These are phyloP conservation scores for Dimocarpus longan DNA, from an alignment of 345 rosid species.

Conservation along the genomic window DNA sequence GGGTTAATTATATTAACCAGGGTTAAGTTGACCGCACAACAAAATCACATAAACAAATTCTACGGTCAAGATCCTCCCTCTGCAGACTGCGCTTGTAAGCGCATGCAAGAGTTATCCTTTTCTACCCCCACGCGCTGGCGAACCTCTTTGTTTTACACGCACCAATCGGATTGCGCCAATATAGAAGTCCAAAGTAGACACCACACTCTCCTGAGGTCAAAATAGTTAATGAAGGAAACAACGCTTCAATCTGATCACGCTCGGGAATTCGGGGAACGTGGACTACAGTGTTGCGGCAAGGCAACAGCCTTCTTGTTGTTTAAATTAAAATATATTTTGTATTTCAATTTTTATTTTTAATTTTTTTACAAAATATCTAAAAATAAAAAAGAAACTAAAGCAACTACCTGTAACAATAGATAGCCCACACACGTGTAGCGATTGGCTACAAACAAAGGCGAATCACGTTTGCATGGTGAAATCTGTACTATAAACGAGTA, in stretches of 20 bases:
- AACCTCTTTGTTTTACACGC: not conserved
- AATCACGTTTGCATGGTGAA: not conserved
- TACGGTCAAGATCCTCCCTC: conserved; percentile 7
- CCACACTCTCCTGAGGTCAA: not conserved
- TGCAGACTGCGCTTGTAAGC: conserved; percentile 2
- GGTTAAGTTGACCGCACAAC: not conserved
- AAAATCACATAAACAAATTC: not conserved
- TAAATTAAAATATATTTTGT: too few relatives aligned
- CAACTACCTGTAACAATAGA: not conserved
- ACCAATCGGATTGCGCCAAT: not conserved
- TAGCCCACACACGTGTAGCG: not conserved
- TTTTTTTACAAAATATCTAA: too few relatives aligned
- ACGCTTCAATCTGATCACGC: too few relatives aligned
- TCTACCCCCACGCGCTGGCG: not conserved
- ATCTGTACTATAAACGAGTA: not conserved
- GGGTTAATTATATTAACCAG: not conserved
- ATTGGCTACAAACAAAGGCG: not conserved
- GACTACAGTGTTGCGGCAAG: too few relatives aligned
- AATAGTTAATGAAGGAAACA: not conserved
- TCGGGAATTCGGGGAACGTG: too few relatives aligned
- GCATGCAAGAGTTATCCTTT: conserved; percentile 1
- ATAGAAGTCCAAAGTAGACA: too few relatives aligned
- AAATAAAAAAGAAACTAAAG: not conserved
- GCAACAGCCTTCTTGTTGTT: too few relatives aligned
- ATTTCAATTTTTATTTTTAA: too few relatives aligned